phyloP scores from a whole-genome alignment of 106 monocot species.

The Narthecium ossifragum region DNA sequence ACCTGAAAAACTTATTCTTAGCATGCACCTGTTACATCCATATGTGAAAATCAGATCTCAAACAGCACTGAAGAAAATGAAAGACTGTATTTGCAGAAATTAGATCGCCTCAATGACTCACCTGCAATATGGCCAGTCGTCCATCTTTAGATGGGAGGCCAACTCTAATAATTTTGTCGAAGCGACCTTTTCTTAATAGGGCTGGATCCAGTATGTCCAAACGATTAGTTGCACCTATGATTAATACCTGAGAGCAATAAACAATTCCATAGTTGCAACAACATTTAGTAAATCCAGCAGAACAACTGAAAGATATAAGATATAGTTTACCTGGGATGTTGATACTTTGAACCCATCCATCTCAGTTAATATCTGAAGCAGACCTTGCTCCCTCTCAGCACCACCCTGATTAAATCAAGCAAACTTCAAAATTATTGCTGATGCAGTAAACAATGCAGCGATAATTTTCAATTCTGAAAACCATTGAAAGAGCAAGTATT shows the following conservation, averaged over 20 bases:
- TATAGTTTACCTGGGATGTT: conserved; percentile 50
- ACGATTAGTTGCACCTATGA: conserved; percentile 86
- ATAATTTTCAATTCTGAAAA: too few species aligned
- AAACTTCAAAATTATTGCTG: too few species aligned
- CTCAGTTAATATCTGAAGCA: conserved; percentile 91
- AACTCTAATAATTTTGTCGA: conserved; percentile 89
- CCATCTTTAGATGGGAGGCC: conserved; percentile 85
- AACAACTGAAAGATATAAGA: neutral
- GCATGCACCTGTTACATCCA: conserved; percentile 56
- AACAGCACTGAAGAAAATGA: neutral
- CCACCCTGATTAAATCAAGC: conserved; percentile 50
- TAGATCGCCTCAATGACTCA: neutral
- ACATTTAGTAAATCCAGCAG: too few species aligned
- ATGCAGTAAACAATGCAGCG: too few species aligned
- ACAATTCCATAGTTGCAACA: too few species aligned
- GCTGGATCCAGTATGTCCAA: conserved; percentile 86
- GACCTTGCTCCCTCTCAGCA: conserved; percentile 88
- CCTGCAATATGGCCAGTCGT: conserved; percentile 76
- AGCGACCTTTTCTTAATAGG: conserved; percentile 72
- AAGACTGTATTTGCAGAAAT: neutral
- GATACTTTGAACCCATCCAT: conserved; percentile 83
- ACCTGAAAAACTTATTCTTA: conserved; percentile 73
- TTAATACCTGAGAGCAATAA: conserved; percentile 59
- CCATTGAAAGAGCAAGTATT: too few species aligned
- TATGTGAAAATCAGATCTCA: conserved; percentile 5